A percentile compares a stretch with the other conserved stretches of the same genome.
phyloP scores from a whole-genome alignment of 805 yeast genomes.

The Cyberlindnera saturnus region DNA sequence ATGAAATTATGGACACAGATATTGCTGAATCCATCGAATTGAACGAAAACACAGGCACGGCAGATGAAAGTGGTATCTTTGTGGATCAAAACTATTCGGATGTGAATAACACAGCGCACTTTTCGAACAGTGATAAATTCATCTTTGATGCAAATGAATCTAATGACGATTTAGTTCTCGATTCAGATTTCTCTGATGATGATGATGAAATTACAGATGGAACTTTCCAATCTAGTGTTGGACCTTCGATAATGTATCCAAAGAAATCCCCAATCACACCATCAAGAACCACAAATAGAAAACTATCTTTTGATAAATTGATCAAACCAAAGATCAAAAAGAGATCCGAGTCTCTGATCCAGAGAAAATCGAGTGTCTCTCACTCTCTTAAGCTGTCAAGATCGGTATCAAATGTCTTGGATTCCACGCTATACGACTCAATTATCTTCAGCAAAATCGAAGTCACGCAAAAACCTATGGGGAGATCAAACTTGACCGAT shows the following conservation, averaged over 20 bases:
- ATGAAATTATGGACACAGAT: constrained; percentile 1
- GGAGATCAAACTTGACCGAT: constrained; percentile 34
- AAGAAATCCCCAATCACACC: constrained; percentile 5
- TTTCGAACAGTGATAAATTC: constrained; percentile 11
- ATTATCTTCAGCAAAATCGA: constrained; percentile 3
- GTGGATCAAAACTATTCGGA: constrained; percentile 21
- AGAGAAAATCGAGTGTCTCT: neutral
- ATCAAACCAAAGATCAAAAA: constrained; percentile 9
- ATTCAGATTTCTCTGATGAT: constrained; percentile 32
- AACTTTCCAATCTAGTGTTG: constrained; percentile 28
- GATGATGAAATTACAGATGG: constrained; percentile 36
- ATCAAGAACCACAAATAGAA: constrained; percentile 11
- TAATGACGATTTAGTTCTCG: constrained; percentile 23
- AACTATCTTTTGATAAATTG: constrained; percentile 17
- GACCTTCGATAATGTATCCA: neutral
- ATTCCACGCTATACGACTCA: neutral
- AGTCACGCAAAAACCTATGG: neutral
- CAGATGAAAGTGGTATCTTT: constrained; percentile 15
- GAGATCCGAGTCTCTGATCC: constrained; percentile 13
- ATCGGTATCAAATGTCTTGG: constrained; percentile 1
- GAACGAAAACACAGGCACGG: constrained; percentile 6
- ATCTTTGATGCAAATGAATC: constrained; percentile 20
- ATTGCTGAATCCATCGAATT: constrained; percentile 6
- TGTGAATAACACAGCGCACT: constrained; percentile 15
- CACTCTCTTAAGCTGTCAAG: constrained; percentile 1